phyloP scores from a whole-genome alignment of 1,284 basidiomycete species.

The Exobasidium rhododendri region DNA sequence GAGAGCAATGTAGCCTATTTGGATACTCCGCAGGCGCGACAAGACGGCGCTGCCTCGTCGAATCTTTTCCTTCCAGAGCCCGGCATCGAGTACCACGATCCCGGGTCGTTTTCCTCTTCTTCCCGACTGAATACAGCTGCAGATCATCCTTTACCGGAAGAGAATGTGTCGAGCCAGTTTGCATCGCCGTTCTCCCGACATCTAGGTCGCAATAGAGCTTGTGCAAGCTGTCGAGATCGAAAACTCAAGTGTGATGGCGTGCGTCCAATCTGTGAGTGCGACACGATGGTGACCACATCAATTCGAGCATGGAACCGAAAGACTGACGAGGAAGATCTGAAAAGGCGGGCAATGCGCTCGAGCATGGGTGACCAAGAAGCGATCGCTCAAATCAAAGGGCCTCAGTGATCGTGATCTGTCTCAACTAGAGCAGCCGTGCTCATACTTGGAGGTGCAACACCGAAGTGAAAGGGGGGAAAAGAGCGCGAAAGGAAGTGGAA shows the following conservation, averaged over 20 bases:
- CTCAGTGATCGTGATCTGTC: constrained; percentile 28
- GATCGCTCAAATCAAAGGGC: constrained; percentile 28
- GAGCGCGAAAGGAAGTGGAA: constrained; percentile 18
- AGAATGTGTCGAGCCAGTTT: no score
- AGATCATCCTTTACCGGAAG: no score
- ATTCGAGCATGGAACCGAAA: no score
- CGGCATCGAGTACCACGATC: not conserved
- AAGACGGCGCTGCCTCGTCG: not conserved
- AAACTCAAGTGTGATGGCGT: constrained; percentile 46
- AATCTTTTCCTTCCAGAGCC: not conserved
- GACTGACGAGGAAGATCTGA: no score
- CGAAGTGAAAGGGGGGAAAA: constrained; percentile 13
- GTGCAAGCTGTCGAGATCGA: constrained; percentile 40
- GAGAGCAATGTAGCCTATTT: not conserved
- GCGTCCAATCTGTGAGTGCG: constrained; percentile 30
- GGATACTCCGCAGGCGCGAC: not conserved
- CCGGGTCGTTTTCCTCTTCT: not conserved
- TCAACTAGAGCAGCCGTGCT: constrained; percentile 14
- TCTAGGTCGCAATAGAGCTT: constrained; percentile 42
- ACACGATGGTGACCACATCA: no score
- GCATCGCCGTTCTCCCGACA: constrained; percentile 37
- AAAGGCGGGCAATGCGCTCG: constrained; percentile 34
- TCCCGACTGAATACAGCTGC: not conserved
- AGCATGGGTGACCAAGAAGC: constrained; percentile 39
- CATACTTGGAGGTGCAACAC: constrained; percentile 3